These are phyloP conservation scores for Echinosophora koreensis DNA, from an alignment of 306 rosid genomes.

Conservation along the genomic window DNA sequence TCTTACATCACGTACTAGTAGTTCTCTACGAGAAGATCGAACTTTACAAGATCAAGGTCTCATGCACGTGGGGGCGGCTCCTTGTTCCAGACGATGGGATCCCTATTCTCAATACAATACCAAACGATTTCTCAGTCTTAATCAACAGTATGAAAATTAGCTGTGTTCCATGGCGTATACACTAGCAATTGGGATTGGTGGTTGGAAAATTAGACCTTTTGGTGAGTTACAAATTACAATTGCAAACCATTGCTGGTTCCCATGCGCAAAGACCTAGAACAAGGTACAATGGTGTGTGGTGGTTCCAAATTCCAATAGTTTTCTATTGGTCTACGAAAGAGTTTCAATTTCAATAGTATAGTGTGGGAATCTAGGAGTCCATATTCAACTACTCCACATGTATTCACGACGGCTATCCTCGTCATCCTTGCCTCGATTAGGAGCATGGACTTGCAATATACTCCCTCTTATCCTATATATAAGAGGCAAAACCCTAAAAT, in stretches of 20 bases:
- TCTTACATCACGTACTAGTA: no score
- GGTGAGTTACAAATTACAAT: slow-evolving; percentile 18
- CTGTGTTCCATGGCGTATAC: slow-evolving; percentile 31
- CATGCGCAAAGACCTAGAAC: slow-evolving; percentile 35
- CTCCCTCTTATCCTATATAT: no score
- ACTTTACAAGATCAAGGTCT: slow-evolving; percentile 43
- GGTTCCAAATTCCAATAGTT: slow-evolving; percentile 51
- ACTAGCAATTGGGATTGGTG: slow-evolving; percentile 14
- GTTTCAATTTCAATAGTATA: slow-evolving; percentile 33
- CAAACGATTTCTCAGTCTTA: slow-evolving; percentile 19
- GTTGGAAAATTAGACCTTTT: slow-evolving; percentile 9
- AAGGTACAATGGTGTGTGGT: slow-evolving; percentile 42
- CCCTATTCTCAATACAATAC: slow-evolving; percentile 39
- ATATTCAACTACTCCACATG: slow-evolving; percentile 57
- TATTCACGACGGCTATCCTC: slow-evolving; percentile 42
- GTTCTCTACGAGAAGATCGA: slow-evolving; percentile 39
- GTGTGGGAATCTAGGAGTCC: slow-evolving; percentile 49
- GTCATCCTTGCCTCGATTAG: slow-evolving; percentile 43
- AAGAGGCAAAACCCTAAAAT: no score
- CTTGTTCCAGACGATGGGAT: slow-evolving; percentile 34
- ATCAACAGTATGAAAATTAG: slow-evolving; percentile 37
- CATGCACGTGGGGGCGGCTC: slow-evolving; percentile 57
- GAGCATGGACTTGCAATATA: slow-evolving; percentile 23
- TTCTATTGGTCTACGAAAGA: slow-evolving; percentile 41
- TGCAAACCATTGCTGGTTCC: slow-evolving; percentile 39